Conservation (phyloP, 2,329 filamentous ascomycete species). For the Phaeoacremonium minimum region DNA sequence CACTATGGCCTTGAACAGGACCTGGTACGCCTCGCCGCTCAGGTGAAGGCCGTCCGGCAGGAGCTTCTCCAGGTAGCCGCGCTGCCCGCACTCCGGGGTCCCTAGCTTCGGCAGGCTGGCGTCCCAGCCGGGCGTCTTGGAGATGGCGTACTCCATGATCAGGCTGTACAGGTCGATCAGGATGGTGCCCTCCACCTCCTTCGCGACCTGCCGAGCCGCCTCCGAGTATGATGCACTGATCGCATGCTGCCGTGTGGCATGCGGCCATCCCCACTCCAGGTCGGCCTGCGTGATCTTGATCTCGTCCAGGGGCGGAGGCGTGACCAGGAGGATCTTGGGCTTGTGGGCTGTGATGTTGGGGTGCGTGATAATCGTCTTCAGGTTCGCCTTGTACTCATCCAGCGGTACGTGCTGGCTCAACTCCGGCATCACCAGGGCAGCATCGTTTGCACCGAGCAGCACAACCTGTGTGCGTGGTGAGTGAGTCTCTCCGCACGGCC, state of each 20-base stretch:
- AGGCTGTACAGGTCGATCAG: constrained; percentile 77
- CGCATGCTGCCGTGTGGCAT: constrained; percentile 38
- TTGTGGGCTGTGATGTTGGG: constrained; percentile 64
- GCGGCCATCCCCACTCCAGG: constrained; percentile 37
- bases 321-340: constrained; percentile 71
- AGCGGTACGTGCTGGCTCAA: constrained; percentile 74
- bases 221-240: constrained; percentile 54
- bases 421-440: constrained; percentile 58
- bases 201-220: constrained; percentile 62
- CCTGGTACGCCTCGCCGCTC: constrained; percentile 45
- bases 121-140: constrained; percentile 52
- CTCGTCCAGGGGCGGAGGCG: constrained; percentile 80
- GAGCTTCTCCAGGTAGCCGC: constrained; percentile 45
- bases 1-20: constrained; percentile 44
- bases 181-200: constrained; percentile 60
- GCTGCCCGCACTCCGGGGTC: constrained; percentile 42
- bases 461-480: no score
- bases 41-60: constrained; percentile 57
- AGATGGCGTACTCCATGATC: constrained; percentile 67
- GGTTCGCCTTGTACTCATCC: constrained; percentile 69
- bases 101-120: constrained; percentile 40
- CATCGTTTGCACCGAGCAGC: constrained; percentile 89
- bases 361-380: constrained; percentile 69
- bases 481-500: no score
- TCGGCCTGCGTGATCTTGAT: constrained; percentile 54